phyloP scores from a whole-genome alignment of 495 filamentous ascomycete genomes.

The Hypomontagnella submonticulosa region DNA sequence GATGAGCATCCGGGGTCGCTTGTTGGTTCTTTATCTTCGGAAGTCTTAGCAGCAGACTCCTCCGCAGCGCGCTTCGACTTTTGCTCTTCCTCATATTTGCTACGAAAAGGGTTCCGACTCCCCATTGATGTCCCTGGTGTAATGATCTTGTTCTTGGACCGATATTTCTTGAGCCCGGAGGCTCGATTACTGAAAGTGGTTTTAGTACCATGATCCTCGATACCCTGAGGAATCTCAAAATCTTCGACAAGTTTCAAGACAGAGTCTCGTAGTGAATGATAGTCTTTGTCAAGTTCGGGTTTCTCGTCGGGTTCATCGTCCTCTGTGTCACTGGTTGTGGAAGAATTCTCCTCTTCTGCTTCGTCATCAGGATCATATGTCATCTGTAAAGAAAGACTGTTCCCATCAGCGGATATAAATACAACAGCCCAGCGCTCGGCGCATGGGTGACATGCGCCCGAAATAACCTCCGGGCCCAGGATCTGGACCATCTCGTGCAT shows the following conservation, averaged over 20 bases:
- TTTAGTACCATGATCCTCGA: constrained; percentile 63
- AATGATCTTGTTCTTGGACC: constrained; percentile 61
- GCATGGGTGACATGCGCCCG: constrained; percentile 75
- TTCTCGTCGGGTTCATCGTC: constrained; percentile 73
- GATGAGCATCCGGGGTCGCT: constrained; percentile 54
- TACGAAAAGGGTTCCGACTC: constrained; percentile 66
- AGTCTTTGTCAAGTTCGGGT: constrained; percentile 80
- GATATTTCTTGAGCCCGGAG: constrained; percentile 62
- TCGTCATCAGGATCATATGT: constrained; percentile 76
- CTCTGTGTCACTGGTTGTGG: constrained; percentile 68
- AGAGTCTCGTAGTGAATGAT: constrained; percentile 83
- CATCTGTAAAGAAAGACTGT: constrained; percentile 74
- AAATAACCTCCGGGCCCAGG: constrained; percentile 67
- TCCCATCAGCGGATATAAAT: constrained; percentile 78
- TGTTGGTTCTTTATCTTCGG: constrained; percentile 49
- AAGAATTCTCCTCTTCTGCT: constrained; percentile 70
- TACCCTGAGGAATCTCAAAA: constrained; percentile 74
- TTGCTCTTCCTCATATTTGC: constrained; percentile 52
- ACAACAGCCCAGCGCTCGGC: constrained; percentile 80
- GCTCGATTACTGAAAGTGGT: constrained; percentile 74
- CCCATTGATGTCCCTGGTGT: constrained; percentile 58
- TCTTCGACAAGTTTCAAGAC: constrained; percentile 85
- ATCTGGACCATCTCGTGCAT: constrained; percentile 73
- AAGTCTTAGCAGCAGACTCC: constrained; percentile 44
- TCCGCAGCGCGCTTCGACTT: constrained; percentile 48